phyloP scores from a whole-genome alignment of 768 basidiomycete species.

The Gelatoporia subvermispora region DNA sequence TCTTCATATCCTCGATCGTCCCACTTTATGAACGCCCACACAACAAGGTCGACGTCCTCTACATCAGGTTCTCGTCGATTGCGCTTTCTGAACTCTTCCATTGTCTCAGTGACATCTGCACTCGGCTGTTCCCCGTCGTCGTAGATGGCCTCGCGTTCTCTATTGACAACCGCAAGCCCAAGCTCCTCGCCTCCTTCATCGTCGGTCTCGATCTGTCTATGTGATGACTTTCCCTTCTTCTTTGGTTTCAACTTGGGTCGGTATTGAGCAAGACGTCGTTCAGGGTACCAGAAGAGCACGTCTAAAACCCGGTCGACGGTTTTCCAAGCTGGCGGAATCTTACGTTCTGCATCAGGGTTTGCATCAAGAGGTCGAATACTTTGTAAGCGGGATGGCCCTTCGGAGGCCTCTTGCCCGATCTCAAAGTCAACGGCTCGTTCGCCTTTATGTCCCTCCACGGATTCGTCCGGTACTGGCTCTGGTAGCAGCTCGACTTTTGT shows the following conservation, averaged over 20 bases:
- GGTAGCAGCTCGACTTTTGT: slow-evolving; percentile 62
- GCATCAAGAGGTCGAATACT: slow-evolving; percentile 30
- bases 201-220: slow-evolving; percentile 22
- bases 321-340: slow-evolving; percentile 79
- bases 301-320: slow-evolving; percentile 92
- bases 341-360: slow-evolving; percentile 62
- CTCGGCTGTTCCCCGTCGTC: slow-evolving; percentile 63
- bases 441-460: slow-evolving; percentile 29
- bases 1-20: slow-evolving; percentile 89
- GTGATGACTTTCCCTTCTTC: slow-evolving; percentile 20
- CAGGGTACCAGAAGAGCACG: slow-evolving; percentile 58
- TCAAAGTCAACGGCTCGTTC: slow-evolving; percentile 32
- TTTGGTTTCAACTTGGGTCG: slow-evolving; percentile 22
- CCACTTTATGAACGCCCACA: slow-evolving; percentile 93
- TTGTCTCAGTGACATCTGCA: slow-evolving; percentile 45
- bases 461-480: slow-evolving; percentile 25
- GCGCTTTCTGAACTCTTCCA: slow-evolving; percentile 57
- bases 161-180: slow-evolving; percentile 26
- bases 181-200: slow-evolving; percentile 25
- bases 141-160: slow-evolving; percentile 36
- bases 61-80: slow-evolving; percentile 36
- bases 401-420: slow-evolving; percentile 27
- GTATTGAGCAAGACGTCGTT: slow-evolving; percentile 18
- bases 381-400: slow-evolving; percentile 28
- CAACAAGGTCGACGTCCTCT: slow-evolving; percentile 55